Evolutionary conservation across 352 stramenopile species (phyloP).

Genomic region (Achlya hypogyna): DNA sequence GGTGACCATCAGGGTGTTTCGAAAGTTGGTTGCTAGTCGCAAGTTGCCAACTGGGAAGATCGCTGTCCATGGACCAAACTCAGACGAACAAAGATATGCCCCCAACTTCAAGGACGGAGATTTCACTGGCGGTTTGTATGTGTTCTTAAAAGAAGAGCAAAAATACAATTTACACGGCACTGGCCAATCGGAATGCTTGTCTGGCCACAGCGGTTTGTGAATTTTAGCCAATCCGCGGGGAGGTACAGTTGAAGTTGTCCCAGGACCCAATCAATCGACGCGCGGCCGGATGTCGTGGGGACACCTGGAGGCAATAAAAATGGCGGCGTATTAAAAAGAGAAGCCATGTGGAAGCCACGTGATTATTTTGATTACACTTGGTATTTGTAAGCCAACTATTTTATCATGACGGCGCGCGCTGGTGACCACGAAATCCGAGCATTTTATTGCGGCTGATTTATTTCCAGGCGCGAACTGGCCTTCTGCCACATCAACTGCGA

Average conservation of each 20-base stretch:
- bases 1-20: neutral
- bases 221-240: neutral
- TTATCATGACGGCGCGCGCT: neutral
- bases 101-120: neutral
- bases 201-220: neutral
- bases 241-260: slow-evolving; percentile 6
- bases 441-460: neutral
- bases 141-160: neutral
- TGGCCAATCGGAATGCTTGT: neutral
- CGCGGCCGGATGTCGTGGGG: neutral
- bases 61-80: neutral
- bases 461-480: neutral
- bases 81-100: slow-evolving; percentile 4
- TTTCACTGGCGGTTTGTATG: neutral
- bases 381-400: neutral
- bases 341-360: too few species aligned
- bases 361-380: too few species aligned
- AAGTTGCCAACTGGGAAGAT: neutral
- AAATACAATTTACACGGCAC: neutral
- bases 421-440: neutral
- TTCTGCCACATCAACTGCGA: neutral
- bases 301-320: too few species aligned
- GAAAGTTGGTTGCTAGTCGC: neutral
- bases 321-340: neutral
- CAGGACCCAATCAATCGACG: neutral